Evolutionary conservation across 768 basidiomycete species (phyloP).

Genomic region (Amanita thiersii): DNA sequence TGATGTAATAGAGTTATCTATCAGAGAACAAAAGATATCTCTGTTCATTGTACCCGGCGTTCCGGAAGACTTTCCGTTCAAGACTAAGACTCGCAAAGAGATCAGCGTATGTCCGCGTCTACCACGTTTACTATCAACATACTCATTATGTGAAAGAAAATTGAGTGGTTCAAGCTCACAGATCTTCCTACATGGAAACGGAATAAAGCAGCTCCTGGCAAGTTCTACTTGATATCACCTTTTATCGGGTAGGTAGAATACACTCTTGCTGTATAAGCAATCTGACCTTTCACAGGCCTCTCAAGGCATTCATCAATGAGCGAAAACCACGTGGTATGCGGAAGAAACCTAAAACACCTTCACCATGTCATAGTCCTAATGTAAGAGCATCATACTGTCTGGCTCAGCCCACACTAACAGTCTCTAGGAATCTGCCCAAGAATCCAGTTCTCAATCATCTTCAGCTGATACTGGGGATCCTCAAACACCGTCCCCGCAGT

Average conservation of each 20-base stretch:
- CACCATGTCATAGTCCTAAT: conserved; percentile 7
- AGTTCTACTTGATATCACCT: conserved; percentile 92
- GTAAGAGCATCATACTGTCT: conserved; percentile 4
- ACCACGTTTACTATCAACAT: not conserved
- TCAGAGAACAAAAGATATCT: conserved; percentile 86
- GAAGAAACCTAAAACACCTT: conserved; percentile 24
- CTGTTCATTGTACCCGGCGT: conserved; percentile 87
- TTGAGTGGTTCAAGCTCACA: conserved; percentile 87
- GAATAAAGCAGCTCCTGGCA: conserved; percentile 58
- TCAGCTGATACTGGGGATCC: conserved; percentile 53
- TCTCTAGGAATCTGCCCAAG: conserved; percentile 34
- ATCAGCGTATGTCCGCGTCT: conserved; percentile 66
- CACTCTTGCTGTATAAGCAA: not conserved
- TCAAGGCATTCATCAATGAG: conserved; percentile 64
- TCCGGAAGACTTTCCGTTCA: conserved; percentile 81
- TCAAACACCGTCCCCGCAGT: conserved; percentile 57
- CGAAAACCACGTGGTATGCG: conserved; percentile 44
- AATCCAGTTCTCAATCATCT: conserved; percentile 63
- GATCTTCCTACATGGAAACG: conserved; percentile 93
- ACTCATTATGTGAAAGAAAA: conserved; percentile 51
- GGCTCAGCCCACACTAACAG: conserved; percentile 7
- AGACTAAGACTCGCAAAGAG: conserved; percentile 94
- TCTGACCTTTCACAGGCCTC: conserved; percentile 27
- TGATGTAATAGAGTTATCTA: conserved; percentile 75
- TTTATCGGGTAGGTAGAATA: conserved; percentile 81